Base-by-base conservation (phyloP, 257 asterid genomes). In the Solanum ahanhuiri region DNA sequence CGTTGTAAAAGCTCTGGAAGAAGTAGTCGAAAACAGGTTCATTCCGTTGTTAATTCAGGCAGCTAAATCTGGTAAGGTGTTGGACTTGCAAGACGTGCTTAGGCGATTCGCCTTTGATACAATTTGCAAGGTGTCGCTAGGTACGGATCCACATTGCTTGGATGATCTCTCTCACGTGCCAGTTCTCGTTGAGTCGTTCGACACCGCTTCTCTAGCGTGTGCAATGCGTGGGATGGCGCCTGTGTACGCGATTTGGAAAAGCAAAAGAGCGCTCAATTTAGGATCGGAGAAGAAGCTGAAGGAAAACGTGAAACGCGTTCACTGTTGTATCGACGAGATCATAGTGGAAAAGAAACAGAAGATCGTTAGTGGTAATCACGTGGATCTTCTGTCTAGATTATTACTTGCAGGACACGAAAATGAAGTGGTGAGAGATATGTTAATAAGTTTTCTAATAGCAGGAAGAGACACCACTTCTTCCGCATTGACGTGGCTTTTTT, bases 171-270 rank as follows among this genome's bases (percentile, higher is more conserved):
- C 69, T 4, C 87, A 93, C 0, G 86, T 85, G 45, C 91, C 95
- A 34, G 86, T 87, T n/a, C 92, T 93, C 1, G 89, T 92, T 9
- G 70, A 75, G 4, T 93, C 98, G 12, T 95, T 93, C 17, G 98
- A 95, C 35, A 69, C 86, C 1, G 95, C 98, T 0, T 90, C 96
- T 0, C 84, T 31, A 87, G 86, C 86, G 28, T 92, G 91, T 37
- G 95, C 98, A 30, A 86, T 75, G 91, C 93, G 97, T 1, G 96
- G 94, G 2, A 81, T 91, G n/a, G 93, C 92, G 6, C 93, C 94
- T 12, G 66, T 93, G 0, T 58, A 33, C 1, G 91, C 91, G 0
- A 85, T 93, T 1, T 95, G 98, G 98, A 95, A 91, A 79, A 7
- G 82, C 7, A 95, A 93, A 90, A 86, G 94, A 73, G 84, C 88